phyloP scores from a whole-genome alignment of 805 yeast genomes.

The Starmerella bombicola region DNA sequence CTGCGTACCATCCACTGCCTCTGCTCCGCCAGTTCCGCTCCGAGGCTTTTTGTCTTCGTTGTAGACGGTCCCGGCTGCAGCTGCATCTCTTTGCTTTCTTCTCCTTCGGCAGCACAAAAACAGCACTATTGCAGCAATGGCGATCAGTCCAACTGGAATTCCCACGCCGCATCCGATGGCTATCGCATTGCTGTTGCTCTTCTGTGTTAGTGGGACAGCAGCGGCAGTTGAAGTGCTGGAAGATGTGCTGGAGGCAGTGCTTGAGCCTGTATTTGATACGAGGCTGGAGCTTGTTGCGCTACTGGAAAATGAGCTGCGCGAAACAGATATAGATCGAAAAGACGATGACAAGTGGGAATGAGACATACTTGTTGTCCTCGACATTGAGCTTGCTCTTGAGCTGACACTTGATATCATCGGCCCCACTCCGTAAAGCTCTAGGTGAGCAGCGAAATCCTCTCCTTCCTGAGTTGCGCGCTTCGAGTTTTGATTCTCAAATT shows the following conservation, averaged over 20 bases:
- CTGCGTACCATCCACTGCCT: slow-evolving; percentile 9
- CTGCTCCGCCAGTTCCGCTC: not conserved
- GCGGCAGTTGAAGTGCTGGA: slow-evolving; percentile 24
- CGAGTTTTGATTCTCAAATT: slow-evolving; percentile 28
- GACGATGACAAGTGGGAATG: not conserved
- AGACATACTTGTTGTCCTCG: slow-evolving; percentile 16
- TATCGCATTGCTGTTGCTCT: slow-evolving; percentile 37
- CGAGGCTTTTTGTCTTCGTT: not conserved
- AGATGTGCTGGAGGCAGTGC: slow-evolving; percentile 28
- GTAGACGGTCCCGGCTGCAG: slow-evolving; percentile 17
- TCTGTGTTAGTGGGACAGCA: slow-evolving; percentile 5
- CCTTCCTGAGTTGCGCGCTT: slow-evolving; percentile 9
- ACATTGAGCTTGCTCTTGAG: slow-evolving; percentile 20
- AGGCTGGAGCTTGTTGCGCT: slow-evolving; percentile 5
- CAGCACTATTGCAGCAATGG: slow-evolving; percentile 36
- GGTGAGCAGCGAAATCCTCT: slow-evolving; percentile 15
- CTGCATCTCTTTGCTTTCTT: slow-evolving; percentile 28
- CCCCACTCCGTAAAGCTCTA: slow-evolving; percentile 19
- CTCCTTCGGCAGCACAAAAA: slow-evolving; percentile 46
- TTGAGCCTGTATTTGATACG: slow-evolving; percentile 33
- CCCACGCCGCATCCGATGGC: slow-evolving; percentile 89
- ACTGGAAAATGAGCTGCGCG: too few species aligned
- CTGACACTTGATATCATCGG: slow-evolving; percentile 3
- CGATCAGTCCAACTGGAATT: slow-evolving; percentile 47
- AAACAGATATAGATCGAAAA: slow-evolving; percentile 22